Base-by-base conservation (phyloP, 2,329 filamentous ascomycete species). In the Ophiocordyceps camponoti-rufipedis region DNA sequence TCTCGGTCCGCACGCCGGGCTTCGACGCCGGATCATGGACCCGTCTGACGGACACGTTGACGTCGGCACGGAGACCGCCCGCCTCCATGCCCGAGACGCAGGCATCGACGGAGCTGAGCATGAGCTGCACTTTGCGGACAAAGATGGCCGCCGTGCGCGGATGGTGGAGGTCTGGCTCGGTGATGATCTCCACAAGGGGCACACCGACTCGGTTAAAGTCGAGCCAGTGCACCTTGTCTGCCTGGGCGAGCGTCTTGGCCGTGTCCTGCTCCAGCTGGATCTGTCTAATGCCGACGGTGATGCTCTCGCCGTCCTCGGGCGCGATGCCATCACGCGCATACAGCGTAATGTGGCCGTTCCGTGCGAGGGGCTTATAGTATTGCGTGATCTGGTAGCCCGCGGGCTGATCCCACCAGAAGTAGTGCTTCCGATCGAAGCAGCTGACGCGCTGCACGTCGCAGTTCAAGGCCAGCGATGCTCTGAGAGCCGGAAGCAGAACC, bases 341-440 rank as follows among this genome's bases (percentile, higher is more conserved):
- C 6, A 98, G 68, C 0, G 69, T 73, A n/a, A 96, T 68, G 38
- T 68, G 64, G 2, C 91, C 91, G 54, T 86, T 70, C 48, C 70
- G 76, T 1, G 78, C 78, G 52, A 82, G 77, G 0, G 78, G 78
- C 47, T 78, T 67, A 60, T 96, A 95, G 65, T 89, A 96, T 58
- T 98, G 91, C 2, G 91, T 98, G 50, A 98, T 94, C 62, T 98
- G 91, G 62, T 98, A 98, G 0, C 91, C 91, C 0, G 85, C 75
- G 1, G 91, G 91, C 62, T 98, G 91, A 61, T 98, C 91, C 75
- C 91, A 94, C 68, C 95, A 94, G 63, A 98, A 96, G 64, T 98
- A 98, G 62, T 98, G 91, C 61, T 98, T 98, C 51, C 91, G 74
- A 62, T 98, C 91, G 64, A 95, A 98, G 45, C 76, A 77, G 61